Conservation (phyloP, 1,284 basidiomycete species). For the Puccinia coronata region DNA sequence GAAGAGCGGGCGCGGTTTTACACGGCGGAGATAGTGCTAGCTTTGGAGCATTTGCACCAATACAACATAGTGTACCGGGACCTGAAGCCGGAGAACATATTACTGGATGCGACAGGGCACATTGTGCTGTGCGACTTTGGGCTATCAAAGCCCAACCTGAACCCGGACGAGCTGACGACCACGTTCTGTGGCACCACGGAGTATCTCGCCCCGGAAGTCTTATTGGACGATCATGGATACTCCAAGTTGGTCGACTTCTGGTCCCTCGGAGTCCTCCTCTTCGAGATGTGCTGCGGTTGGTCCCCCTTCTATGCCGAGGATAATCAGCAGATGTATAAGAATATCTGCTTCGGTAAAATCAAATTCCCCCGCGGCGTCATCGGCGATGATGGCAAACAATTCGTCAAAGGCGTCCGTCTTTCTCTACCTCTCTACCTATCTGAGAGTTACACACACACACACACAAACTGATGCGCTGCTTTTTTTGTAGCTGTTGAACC, state of each 20-base stretch:
- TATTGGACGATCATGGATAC: slow-evolving; percentile 98
- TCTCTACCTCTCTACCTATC: background rate
- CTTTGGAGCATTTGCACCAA: slow-evolving; percentile 93
- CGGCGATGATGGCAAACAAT: slow-evolving; percentile 96
- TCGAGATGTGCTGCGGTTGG: slow-evolving; percentile 97
- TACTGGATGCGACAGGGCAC: slow-evolving; percentile 93
- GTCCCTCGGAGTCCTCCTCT: slow-evolving; percentile 67
- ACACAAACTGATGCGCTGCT: background rate
- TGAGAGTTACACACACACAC: no score
- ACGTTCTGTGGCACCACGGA: slow-evolving; percentile 88
- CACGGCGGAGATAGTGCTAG: slow-evolving; percentile 88
- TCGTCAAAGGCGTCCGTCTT: slow-evolving; percentile 77
- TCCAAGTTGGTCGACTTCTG: slow-evolving; percentile 99
- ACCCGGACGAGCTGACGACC: slow-evolving; percentile 90
- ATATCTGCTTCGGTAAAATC: slow-evolving; percentile 89
- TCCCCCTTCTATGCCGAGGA: slow-evolving; percentile 99
- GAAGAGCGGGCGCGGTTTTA: slow-evolving; percentile 94
- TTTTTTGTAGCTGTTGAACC: slow-evolving; percentile 73
- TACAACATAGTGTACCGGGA: slow-evolving; percentile 94
- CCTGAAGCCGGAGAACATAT: slow-evolving; percentile 94
- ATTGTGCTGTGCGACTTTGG: slow-evolving; percentile 97
- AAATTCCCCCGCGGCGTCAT: slow-evolving; percentile 97
- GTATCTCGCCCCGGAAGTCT: slow-evolving; percentile 95
- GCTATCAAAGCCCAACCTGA: slow-evolving; percentile 91
- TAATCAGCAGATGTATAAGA: slow-evolving; percentile 99